These are phyloP conservation scores for Dissoconium aciculare DNA, from an alignment of 2,329 filamentous ascomycete genomes.

Conservation along the genomic window DNA sequence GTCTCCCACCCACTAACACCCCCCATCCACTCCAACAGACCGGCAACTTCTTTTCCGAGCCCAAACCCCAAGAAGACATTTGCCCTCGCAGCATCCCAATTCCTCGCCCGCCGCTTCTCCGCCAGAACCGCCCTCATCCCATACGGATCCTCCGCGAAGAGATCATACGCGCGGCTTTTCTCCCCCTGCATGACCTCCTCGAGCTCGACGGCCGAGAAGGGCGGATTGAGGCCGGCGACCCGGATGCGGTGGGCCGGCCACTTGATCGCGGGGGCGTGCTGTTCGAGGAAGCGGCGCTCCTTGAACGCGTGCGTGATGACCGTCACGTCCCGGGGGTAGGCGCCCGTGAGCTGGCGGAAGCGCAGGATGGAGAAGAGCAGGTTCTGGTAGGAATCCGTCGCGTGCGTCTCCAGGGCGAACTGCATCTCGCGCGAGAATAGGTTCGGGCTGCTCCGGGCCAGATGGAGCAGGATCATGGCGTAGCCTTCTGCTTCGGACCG, in stretches of 20 bases:
- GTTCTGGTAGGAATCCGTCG: conserved; percentile 78
- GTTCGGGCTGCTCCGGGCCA: conserved; percentile 10
- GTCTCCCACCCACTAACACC: conserved; percentile 17
- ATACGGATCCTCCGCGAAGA: conserved; percentile 28
- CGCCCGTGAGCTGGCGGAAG: conserved; percentile 28
- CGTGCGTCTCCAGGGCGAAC: conserved; percentile 23
- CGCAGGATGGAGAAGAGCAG: conserved; percentile 59
- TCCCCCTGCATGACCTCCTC: conserved; percentile 26
- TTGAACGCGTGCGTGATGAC: conserved; percentile 37
- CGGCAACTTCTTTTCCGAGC: conserved; percentile 13
- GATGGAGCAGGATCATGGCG: conserved; percentile 7
- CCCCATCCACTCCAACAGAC: conserved; percentile 17
- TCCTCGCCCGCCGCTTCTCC: conserved; percentile 28
- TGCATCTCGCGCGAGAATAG: conserved; percentile 11
- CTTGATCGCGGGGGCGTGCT: conserved; percentile 28
- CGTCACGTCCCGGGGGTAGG: conserved; percentile 28
- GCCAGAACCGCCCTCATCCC: conserved; percentile 23
- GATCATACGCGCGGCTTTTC: conserved; percentile 23
- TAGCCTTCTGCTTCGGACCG: conserved; percentile 19
- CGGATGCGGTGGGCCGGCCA: conserved; percentile 29
- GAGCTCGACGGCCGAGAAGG: conserved; percentile 26
- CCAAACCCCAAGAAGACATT: conserved; percentile 11
- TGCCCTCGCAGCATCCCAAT: conserved; percentile 22
- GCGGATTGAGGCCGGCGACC: conserved; percentile 33
- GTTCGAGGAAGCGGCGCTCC: conserved; percentile 27